These are phyloP conservation scores for Rhytidhysteron rufulum DNA, from an alignment of 2,329 filamentous ascomycete genomes.

Conservation along the genomic window DNA sequence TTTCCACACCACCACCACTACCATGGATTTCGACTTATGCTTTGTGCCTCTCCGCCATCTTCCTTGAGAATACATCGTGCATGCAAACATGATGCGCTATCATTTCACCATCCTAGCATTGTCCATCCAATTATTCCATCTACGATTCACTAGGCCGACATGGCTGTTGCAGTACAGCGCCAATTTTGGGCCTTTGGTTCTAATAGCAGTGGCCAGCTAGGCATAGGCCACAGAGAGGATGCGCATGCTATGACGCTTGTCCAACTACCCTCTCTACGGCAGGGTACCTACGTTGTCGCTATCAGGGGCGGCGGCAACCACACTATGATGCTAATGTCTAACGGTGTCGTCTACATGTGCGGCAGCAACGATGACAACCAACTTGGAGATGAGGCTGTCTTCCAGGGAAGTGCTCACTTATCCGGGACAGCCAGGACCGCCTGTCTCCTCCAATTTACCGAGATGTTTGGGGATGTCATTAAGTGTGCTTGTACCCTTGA, in stretches of 20 bases:
- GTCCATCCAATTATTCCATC: too few species aligned
- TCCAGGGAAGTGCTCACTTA: constrained; percentile 1
- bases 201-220: constrained; percentile 52
- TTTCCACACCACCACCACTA: too few species aligned
- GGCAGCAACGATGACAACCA: constrained; percentile 56
- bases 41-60: too few species aligned
- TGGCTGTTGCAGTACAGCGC: too few species aligned
- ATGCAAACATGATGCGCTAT: too few species aligned
- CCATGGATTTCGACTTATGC: too few species aligned
- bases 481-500: constrained; percentile 19
- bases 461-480: constrained; percentile 1
- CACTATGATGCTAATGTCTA: constrained; percentile 65
- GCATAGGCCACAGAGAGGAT: constrained; percentile 42
- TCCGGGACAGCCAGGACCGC: neutral
- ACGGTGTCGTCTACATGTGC: constrained; percentile 60
- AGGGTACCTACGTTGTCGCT: constrained; percentile 12
- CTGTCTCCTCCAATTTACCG: constrained; percentile 6
- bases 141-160: too few species aligned
- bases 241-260: constrained; percentile 25
- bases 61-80: too few species aligned
- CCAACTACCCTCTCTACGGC: constrained; percentile 4
- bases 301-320: constrained; percentile 78
- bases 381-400: constrained; percentile 29
- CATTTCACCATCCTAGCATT: too few species aligned
- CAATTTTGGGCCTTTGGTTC: constrained; percentile 51